Evolutionary conservation across 2,329 filamentous ascomycete genomes (phyloP).

Genomic region (Diaporthe humulicola): DNA sequence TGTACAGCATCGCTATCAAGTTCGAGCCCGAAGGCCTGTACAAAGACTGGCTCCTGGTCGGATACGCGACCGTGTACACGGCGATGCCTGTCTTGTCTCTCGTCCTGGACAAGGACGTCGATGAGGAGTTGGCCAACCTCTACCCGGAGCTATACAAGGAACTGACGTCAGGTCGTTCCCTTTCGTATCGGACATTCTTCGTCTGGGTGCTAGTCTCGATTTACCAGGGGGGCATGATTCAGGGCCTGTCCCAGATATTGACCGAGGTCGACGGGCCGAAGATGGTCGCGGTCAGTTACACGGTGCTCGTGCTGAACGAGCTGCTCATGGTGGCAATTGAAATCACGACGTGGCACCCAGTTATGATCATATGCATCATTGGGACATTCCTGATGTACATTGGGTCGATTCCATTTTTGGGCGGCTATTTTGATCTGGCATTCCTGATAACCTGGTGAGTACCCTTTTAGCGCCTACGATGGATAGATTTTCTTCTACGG

Average conservation of each 20-base stretch:
- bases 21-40: conserved; percentile 97
- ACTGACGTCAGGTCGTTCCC: conserved; percentile 86
- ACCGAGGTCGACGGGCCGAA: conserved; percentile 79
- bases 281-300: conserved; percentile 94
- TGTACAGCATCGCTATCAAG: conserved; percentile 93
- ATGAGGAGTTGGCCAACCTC: conserved; percentile 91
- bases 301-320: conserved; percentile 92
- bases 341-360: conserved; percentile 95
- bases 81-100: conserved; percentile 93
- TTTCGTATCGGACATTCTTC: conserved; percentile 96
- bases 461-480: neutral
- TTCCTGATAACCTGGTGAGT: conserved; percentile 80
- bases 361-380: conserved; percentile 88
- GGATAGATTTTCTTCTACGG: neutral
- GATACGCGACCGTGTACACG: conserved; percentile 96
- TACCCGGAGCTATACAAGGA: conserved; percentile 99
- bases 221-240: conserved; percentile 95
- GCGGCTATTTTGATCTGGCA: conserved; percentile 87
- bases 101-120: conserved; percentile 94
- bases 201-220: conserved; percentile 95
- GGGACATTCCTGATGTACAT: conserved; percentile 87
- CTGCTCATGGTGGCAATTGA: conserved; percentile 97
- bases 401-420: conserved; percentile 86
- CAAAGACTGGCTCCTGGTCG: conserved; percentile 96
- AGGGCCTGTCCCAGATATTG: conserved; percentile 91